Conservation (phyloP, 768 basidiomycete species). For the Collybiopsis confluens region DNA sequence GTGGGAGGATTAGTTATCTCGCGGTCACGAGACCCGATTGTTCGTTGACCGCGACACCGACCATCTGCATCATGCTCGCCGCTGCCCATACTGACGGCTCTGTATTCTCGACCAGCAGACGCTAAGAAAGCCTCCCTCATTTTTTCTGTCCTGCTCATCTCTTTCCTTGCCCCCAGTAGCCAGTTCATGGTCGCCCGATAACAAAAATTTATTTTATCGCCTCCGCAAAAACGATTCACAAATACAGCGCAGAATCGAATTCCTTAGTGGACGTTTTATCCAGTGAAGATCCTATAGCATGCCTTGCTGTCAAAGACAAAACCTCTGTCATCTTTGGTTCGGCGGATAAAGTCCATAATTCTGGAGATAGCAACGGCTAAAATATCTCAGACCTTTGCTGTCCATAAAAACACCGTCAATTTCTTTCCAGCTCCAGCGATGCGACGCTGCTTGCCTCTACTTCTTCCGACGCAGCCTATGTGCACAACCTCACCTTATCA, state of each 20-base stretch:
- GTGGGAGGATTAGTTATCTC: neutral
- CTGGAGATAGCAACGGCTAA: constrained; percentile 43
- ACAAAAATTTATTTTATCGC: constrained; percentile 51
- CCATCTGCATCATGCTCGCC: constrained; percentile 57
- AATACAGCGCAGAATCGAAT: constrained; percentile 47
- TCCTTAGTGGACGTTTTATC: constrained; percentile 40
- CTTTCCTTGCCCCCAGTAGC: constrained; percentile 31
- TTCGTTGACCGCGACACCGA: neutral
- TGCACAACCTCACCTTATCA: constrained; percentile 55
- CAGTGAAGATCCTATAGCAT: constrained; percentile 24
- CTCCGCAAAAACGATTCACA: constrained; percentile 41
- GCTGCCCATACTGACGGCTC: constrained; percentile 44
- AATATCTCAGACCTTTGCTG: constrained; percentile 43
- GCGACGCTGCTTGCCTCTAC: constrained; percentile 51
- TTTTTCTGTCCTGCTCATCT: constrained; percentile 34
- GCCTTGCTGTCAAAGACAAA: constrained; percentile 31
- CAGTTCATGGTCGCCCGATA: constrained; percentile 56
- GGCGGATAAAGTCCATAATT: constrained; percentile 41
- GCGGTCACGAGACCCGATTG: neutral
- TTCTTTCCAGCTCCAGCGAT: constrained; percentile 59
- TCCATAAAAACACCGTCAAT: constrained; percentile 49
- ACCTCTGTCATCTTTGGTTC: constrained; percentile 44
- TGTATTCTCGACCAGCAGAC: constrained; percentile 40
- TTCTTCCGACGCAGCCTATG: constrained; percentile 46
- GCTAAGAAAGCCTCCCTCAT: constrained; percentile 42